phyloP scores from a whole-genome alignment of 345 rosid genomes.

The Eucalyptus sideroxylon region DNA sequence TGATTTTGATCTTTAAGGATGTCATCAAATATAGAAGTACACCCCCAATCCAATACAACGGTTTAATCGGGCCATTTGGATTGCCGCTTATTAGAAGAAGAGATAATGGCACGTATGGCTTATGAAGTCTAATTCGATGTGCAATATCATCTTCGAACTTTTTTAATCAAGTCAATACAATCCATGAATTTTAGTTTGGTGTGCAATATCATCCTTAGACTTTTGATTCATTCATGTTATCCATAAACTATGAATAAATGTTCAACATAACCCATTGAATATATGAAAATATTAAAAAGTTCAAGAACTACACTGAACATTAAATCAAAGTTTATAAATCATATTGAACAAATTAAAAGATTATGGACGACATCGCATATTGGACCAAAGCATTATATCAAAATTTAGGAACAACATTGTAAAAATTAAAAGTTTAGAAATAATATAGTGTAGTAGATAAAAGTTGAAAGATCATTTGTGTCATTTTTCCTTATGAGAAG shows the following conservation, averaged over 20 bases:
- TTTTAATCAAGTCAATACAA: too few relatives aligned
- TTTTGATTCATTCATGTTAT: background rate
- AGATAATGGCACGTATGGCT: rapidly evolving
- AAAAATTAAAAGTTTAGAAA: background rate
- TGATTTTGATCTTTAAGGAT: background rate
- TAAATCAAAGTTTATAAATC: background rate
- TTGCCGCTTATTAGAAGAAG: background rate
- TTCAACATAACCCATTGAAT: background rate
- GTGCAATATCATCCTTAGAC: background rate
- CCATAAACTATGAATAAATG: background rate
- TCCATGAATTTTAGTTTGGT: background rate
- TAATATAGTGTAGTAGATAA: rapidly evolving
- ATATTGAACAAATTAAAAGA: too few relatives aligned
- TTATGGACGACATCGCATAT: rapidly evolving
- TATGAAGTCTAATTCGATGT: rapidly evolving
- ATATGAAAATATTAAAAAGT: background rate
- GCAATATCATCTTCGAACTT: rapidly evolving
- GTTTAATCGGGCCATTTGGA: background rate
- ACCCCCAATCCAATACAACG: background rate
- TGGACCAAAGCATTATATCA: background rate
- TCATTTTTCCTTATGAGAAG: background rate
- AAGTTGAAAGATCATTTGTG: rapidly evolving
- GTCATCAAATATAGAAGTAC: background rate
- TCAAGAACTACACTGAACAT: background rate
- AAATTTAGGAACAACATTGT: background rate